phyloP scores from a whole-genome alignment of 179 eudicot species.

The Gypsophila paniculata region DNA sequence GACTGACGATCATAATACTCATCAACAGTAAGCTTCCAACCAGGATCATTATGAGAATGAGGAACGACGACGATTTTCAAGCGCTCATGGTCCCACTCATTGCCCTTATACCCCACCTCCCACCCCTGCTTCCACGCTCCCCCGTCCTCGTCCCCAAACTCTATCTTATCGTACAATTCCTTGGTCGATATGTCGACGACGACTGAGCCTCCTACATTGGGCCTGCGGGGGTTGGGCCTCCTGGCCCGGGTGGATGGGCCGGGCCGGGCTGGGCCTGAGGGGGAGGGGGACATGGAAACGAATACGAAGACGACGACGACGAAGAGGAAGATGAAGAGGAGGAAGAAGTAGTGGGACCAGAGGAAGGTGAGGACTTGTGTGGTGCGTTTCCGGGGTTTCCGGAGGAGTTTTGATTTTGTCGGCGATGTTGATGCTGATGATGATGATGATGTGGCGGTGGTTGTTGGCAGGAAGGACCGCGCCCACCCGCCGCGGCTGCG shows the following conservation, averaged over 20 bases:
- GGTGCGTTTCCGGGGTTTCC: conserved; percentile 47
- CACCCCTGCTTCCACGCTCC: conserved; percentile 99
- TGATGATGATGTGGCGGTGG: conserved; percentile 35
- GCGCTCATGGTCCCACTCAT: conserved; percentile 84
- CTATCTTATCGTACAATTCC: conserved; percentile 68
- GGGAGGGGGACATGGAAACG: conserved; percentile 37
- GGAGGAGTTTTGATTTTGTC: conserved; percentile 45
- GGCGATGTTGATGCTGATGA: conserved; percentile 20
- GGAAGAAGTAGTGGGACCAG: conserved; percentile 58
- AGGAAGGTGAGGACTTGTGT: conserved; percentile 51
- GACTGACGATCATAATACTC: conserved; percentile 87
- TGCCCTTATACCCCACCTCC: conserved; percentile 63
- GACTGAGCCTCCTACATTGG: conserved; percentile 31
- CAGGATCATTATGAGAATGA: conserved; percentile 99
- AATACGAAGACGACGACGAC: conserved; percentile 39
- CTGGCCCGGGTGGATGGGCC: conserved; percentile 27
- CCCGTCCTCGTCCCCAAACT: conserved; percentile 73
- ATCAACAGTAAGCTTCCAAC: conserved; percentile 93
- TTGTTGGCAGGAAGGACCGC: conserved; percentile 58
- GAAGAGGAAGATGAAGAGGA: conserved; percentile 21
- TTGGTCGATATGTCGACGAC: conserved; percentile 88
- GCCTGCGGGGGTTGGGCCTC: conserved; percentile 31
- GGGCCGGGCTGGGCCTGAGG: conserved; percentile 21
- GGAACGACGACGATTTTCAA: conserved; percentile 84
- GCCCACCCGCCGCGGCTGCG: conserved; percentile 42